Evolutionary conservation across 805 yeast genomes (phyloP).

Genomic region (Kodamaea fukazawae): DNA sequence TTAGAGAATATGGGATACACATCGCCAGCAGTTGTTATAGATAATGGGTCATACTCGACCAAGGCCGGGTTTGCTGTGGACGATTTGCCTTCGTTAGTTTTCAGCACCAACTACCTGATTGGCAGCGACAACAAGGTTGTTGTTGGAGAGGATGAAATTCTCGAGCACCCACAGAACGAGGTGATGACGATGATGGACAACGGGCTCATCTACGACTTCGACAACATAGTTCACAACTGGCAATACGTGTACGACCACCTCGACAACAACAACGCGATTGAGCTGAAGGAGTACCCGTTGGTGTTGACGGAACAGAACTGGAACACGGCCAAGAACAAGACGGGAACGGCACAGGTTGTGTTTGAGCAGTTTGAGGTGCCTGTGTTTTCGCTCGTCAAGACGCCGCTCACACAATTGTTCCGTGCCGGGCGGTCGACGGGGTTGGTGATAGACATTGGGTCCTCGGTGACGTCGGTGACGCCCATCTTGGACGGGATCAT

Average conservation of each 20-base stretch:
- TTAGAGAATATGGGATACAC: slow-evolving; percentile 23
- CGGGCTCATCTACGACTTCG: slow-evolving; percentile 72
- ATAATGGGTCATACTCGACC: slow-evolving; percentile 61
- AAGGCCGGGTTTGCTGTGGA: slow-evolving; percentile 70
- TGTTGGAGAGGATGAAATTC: slow-evolving; percentile 49
- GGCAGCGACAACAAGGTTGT: slow-evolving; percentile 24
- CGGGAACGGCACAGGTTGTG: slow-evolving; percentile 63
- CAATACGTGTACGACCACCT: slow-evolving; percentile 53
- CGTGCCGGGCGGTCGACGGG: slow-evolving; percentile 78
- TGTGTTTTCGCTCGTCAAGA: slow-evolving; percentile 67
- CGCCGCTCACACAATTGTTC: slow-evolving; percentile 74
- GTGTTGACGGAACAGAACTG: slow-evolving; percentile 64
- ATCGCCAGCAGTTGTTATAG: slow-evolving; percentile 65
- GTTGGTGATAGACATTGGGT: slow-evolving; percentile 77
- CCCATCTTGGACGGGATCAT: slow-evolving; percentile 77
- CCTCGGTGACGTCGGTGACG: slow-evolving; percentile 65
- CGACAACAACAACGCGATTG: slow-evolving; percentile 41
- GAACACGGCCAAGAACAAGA: slow-evolving; percentile 59
- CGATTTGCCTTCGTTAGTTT: slow-evolving; percentile 57
- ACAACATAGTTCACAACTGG: slow-evolving; percentile 67
- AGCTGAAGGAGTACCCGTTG: slow-evolving; percentile 64
- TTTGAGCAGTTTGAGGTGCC: slow-evolving; percentile 77
- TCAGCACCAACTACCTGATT: slow-evolving; percentile 55
- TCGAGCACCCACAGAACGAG: slow-evolving; percentile 43
- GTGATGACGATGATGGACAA: slow-evolving; percentile 59